phyloP scores from a whole-genome alignment of 805 yeast species.

The Spathaspora sp. region DNA sequence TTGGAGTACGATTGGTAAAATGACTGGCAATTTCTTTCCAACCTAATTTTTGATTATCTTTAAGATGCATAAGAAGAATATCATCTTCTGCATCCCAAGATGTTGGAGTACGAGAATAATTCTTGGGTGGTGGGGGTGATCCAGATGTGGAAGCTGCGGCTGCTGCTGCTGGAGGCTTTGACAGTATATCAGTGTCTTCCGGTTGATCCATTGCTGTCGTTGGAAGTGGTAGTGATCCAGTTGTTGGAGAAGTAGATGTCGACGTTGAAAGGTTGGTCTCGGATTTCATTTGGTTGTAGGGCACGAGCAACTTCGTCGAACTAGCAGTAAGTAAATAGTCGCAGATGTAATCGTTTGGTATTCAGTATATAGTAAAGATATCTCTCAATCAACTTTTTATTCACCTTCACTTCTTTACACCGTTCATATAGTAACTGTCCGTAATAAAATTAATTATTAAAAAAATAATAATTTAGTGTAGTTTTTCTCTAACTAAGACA shows the following conservation, averaged over 20 bases:
- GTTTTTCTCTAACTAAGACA: not conserved
- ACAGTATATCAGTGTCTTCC: not conserved
- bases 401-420: not conserved
- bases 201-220: not conserved
- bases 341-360: not conserved
- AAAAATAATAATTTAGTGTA: not conserved
- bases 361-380: not conserved
- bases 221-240: not conserved
- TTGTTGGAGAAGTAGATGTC: not conserved
- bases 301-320: not conserved
- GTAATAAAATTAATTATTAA: not conserved
- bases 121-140: constrained; percentile 13
- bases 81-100: constrained; percentile 49
- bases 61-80: constrained; percentile 41
- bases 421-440: not conserved
- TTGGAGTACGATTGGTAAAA: constrained; percentile 43
- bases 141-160: not conserved
- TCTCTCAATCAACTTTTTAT: not conserved
- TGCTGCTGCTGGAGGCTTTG: not conserved
- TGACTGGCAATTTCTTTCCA: constrained; percentile 46
- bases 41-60: constrained; percentile 43
- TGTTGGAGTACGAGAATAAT: constrained; percentile 38
- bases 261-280: not conserved
- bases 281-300: not conserved
- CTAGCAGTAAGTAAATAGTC: not conserved